A percentile compares a stretch with the other conserved stretches of the same genome.
Evolutionary conservation across 1,139 yeast species (phyloP).

Genomic region (Kodamaea anthophila): DNA sequence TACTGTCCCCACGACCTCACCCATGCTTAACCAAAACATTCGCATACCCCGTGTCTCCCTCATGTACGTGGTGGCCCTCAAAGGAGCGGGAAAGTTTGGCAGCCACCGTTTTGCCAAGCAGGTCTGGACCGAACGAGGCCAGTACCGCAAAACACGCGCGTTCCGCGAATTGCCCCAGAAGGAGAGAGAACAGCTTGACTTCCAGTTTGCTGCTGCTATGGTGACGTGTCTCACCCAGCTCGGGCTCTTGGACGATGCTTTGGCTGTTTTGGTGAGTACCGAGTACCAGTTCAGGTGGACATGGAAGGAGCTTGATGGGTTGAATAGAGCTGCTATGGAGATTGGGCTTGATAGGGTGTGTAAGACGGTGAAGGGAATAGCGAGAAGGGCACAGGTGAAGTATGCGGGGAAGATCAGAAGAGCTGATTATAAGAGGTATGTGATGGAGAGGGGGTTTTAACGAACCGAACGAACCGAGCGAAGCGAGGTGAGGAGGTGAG

Average conservation of each 20-base stretch:
- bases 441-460: constrained; percentile 28
- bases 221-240: constrained; percentile 46
- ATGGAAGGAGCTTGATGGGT: constrained; percentile 45
- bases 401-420: constrained; percentile 36
- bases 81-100: constrained; percentile 54
- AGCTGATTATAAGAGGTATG: constrained; percentile 27
- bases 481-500: too few relatives aligned
- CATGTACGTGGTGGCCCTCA: constrained; percentile 57
- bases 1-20: constrained; percentile 26
- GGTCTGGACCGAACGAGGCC: constrained; percentile 76
- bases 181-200: constrained; percentile 49
- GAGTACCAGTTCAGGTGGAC: constrained; percentile 70
- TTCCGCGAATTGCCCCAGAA: constrained; percentile 37
- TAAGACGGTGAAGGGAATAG: constrained; percentile 27
- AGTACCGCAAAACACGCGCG: constrained; percentile 48
- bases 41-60: constrained; percentile 43
- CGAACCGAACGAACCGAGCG: neutral
- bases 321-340: constrained; percentile 42
- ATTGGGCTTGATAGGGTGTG: constrained; percentile 43
- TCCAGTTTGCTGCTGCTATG: constrained; percentile 63
- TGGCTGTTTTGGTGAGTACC: constrained; percentile 61
- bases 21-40: constrained; percentile 15
- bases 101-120: constrained; percentile 53
- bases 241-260: constrained; percentile 60
- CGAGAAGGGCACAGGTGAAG: constrained; percentile 27